phyloP scores from a whole-genome alignment of 1,139 yeast species.

The Tardiomyces blankii region DNA sequence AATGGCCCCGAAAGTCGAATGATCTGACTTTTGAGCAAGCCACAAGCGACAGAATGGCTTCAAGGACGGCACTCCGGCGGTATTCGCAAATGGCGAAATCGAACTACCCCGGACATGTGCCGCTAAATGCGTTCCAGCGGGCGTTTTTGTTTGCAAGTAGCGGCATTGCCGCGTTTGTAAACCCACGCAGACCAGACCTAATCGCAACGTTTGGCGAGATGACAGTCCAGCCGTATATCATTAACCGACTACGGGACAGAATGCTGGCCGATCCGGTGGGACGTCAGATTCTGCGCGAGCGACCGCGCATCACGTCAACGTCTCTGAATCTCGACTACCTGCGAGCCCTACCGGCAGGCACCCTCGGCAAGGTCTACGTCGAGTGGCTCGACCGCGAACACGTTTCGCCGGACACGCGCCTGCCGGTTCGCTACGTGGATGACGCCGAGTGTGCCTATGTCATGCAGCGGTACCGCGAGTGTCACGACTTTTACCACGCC shows the following conservation, averaged over 20 bases:
- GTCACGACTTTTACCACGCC: slow-evolving; percentile 95
- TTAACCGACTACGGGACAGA: slow-evolving; percentile 48
- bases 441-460: slow-evolving; percentile 88
- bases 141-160: slow-evolving; percentile 57
- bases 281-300: slow-evolving; percentile 60
- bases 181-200: slow-evolving; percentile 62
- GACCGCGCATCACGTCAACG: slow-evolving; percentile 73
- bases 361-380: slow-evolving; percentile 70
- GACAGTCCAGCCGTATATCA: slow-evolving; percentile 63
- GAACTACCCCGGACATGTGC: slow-evolving; percentile 69
- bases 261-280: slow-evolving; percentile 76
- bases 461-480: slow-evolving; percentile 86
- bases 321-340: slow-evolving; percentile 56
- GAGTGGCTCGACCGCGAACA: slow-evolving; percentile 81
- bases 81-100: not conserved
- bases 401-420: slow-evolving; percentile 89
- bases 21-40: too few species aligned
- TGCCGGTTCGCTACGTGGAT: slow-evolving; percentile 74
- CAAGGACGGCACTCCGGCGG: not conserved
- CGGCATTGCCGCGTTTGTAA: slow-evolving; percentile 71
- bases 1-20: too few species aligned
- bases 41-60: not conserved
- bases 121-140: slow-evolving; percentile 55
- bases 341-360: slow-evolving; percentile 49
- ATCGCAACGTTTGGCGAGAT: slow-evolving; percentile 95